These are phyloP conservation scores for Xylariaceae sp. DNA, from an alignment of 2,329 filamentous ascomycete genomes.

Conservation along the genomic window DNA sequence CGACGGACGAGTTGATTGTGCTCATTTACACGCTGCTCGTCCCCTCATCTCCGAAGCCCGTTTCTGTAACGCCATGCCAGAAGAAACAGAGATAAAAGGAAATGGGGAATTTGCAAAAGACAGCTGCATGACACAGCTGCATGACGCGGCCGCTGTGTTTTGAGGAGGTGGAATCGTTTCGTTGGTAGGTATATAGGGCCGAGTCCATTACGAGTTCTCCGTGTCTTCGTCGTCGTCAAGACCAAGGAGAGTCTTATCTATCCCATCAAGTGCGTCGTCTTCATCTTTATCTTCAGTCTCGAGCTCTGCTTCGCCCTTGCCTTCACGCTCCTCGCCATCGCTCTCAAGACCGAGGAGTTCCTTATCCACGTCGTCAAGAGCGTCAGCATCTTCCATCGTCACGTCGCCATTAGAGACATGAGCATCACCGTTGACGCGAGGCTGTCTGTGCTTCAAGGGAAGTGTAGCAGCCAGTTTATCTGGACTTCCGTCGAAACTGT, in stretches of 20 bases:
- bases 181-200: not conserved
- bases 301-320: constrained; percentile 16
- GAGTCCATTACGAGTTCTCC: constrained; percentile 23
- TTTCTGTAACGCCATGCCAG: constrained; percentile 15
- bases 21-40: no score
- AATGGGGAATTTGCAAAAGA: constrained; percentile 4
- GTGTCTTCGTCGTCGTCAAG: constrained; percentile 31
- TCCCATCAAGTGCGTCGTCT: constrained; percentile 39
- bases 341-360: constrained; percentile 48
- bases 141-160: not conserved
- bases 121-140: not conserved
- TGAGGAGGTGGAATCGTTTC: not conserved
- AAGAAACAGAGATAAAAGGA: constrained; percentile 8
- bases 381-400: constrained; percentile 46
- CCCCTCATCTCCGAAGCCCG: not conserved
- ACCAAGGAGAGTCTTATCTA: constrained; percentile 33
- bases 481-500: constrained; percentile 12
- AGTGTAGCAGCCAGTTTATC: constrained; percentile 29
- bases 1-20: no score
- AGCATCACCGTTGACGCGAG: constrained; percentile 32
- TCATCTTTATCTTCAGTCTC: constrained; percentile 37
- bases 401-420: constrained; percentile 40
- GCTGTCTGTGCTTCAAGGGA: constrained; percentile 26
- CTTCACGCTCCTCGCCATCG: constrained; percentile 39
- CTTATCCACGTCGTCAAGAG: constrained; percentile 55